Base-by-base conservation (phyloP, 805 yeast species). In the Blastobotrys mokoenaii region DNA sequence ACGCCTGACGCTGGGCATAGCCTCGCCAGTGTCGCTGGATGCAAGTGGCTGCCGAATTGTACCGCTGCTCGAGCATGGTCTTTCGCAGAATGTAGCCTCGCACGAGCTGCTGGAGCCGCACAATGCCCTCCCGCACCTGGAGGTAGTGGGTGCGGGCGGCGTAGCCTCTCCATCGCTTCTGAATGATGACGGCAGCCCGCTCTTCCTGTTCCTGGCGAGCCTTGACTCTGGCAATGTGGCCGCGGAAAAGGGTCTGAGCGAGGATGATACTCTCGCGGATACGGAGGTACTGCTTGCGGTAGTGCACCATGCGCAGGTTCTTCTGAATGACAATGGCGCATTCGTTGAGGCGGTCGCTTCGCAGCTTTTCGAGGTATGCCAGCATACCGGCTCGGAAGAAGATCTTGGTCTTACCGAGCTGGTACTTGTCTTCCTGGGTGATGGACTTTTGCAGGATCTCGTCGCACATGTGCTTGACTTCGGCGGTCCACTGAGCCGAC, bases 371-470 rank as follows among this genome's bases (percentile, higher is more conserved):
- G 56, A 90, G 72, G 51, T 79, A 80, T 3, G 97, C 97, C 63
- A 90, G 72, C 83, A 90, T 84, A 61, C 98, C 98, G 27, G 97
- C 96, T 58, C 95, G 83, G 70, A 90, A 86, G 69, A 90, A 90
- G 47, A 90, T 87, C 68, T 90, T 90, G 36, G 95, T 84, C 60
- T 85, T 79, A 68, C 98, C 98, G 48, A 85, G 73, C 66, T 89
- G 96, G 63, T 83, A 89, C 57, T 84, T 84, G 44, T 70, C 67
- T 32, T 72, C 73, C 20, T 80, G 74, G 12, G 52, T 45, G 44
- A 85, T 80, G 36, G 84, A 77, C 17, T 70, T 69, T 35, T 72
- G 68, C 56, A 90, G 70, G 49, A 90, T 84, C 32, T 74, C 73
- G 58, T 77, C 70, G 60, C 93, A 85, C 44, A 84, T 70, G n/a